Base-by-base conservation (phyloP, 768 basidiomycete species). In the Calvatia gigantea region DNA sequence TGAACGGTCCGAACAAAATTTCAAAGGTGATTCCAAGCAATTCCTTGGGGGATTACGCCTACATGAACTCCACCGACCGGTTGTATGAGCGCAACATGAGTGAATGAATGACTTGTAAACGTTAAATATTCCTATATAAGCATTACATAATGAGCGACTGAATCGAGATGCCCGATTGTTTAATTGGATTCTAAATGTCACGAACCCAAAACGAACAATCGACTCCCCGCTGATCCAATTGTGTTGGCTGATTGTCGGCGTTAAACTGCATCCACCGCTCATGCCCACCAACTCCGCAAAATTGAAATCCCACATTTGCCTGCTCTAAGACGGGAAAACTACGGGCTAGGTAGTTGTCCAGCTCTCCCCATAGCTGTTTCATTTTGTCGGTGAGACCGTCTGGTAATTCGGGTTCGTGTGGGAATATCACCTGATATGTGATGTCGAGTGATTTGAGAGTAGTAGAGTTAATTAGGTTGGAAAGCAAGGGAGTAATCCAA, bases 201-300 rank as follows among this genome's bases (percentile, higher is more conserved):
- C 52, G 52, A 54, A 54, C 52, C 52, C 52, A 54, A 45, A 55
- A 55, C 29, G 54, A 45, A 41, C 54, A 55, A 25, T 47, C 46
- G n/a, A 55, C 25, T 14, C 54, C 54, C 6, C 35, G 45, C 25
- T 25, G 45, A 31, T 48, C 31, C 25, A 55, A 27, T 27, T 55
- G 37, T 3, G 32, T 25, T 41, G 54, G 54, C 27, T 55, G 54
- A 17, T 48, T 47, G 1, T 47, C 54, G 19, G 19, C 45, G n/a
- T 55, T 55, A 28, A 55, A 55, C 17, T 29, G 12, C 35, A 42
- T 47, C 54, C 54, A 55, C 15, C 31, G 52, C 31, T 54, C 52
- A 37, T 54, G 52, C 14, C 42, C 43, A 45, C 46, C 45, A 2
- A 55, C 54, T n/a, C 46, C 54, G 12, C 48, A 46, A 4, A 55